Evolutionary conservation across 441 rosid genomes (phyloP).

Genomic region (Euphorbia schlechtendalii): DNA sequence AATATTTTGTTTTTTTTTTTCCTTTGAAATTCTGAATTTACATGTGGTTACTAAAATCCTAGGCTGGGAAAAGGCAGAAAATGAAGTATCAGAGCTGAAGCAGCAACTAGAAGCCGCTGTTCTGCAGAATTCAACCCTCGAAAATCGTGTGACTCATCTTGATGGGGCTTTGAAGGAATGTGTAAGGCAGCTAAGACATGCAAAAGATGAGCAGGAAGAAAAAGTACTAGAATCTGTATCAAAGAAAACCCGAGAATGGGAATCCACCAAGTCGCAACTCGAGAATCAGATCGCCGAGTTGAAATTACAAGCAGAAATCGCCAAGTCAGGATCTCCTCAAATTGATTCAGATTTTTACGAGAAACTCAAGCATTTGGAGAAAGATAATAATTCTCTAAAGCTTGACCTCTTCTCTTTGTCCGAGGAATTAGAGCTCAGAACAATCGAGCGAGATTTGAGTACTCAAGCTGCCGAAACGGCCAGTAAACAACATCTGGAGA

Average conservation of each 20-base stretch:
- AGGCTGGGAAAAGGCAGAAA: conserved; percentile 98
- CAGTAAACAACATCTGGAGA: conserved; percentile 83
- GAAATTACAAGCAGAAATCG: conserved; percentile 34
- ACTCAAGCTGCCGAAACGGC: conserved; percentile 87
- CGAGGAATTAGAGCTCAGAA: conserved; percentile 63
- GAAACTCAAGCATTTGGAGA: conserved; percentile 54
- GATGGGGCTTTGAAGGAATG: conserved; percentile 96
- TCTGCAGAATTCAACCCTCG: conserved; percentile 41
- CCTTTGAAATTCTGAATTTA: too few relatives aligned
- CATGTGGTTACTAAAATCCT: background rate
- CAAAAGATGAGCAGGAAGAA: conserved; percentile 72
- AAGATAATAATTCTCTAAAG: conserved; percentile 53
- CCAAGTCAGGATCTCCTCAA: conserved; percentile 23
- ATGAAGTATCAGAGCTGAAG: conserved; percentile 55
- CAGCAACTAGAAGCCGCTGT: conserved; percentile 57
- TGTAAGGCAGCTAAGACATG: conserved; percentile 79
- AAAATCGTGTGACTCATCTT: conserved; percentile 70
- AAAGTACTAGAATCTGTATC: conserved; percentile 45
- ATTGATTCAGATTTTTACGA: conserved; percentile 29
- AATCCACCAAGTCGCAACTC: conserved; percentile 44
- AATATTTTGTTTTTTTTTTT: too few relatives aligned
- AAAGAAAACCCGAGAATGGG: conserved; percentile 48
- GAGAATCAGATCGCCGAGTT: conserved; percentile 45
- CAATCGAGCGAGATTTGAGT: conserved; percentile 82
- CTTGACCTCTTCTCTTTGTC: conserved; percentile 43